Evolutionary conservation across 352 stramenopile genomes (phyloP).

Genomic region (Globisporangium canariense): DNA sequence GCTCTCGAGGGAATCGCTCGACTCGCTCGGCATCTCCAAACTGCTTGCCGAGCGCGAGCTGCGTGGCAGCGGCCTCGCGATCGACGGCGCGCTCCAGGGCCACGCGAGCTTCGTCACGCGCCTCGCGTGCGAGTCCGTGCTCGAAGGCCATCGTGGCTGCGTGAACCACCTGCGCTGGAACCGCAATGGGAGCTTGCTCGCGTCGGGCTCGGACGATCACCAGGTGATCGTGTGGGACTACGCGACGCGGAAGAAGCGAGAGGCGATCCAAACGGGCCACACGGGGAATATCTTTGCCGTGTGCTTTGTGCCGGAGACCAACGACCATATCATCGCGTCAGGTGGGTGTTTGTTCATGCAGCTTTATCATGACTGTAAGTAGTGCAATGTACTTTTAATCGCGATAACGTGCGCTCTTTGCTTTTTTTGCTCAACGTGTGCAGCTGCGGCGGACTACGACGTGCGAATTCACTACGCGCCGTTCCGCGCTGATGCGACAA

Average conservation of each 20-base stretch:
- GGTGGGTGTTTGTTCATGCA: conserved; percentile 7
- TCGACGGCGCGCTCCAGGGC: conserved; percentile 45
- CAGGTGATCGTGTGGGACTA: conserved; percentile 83
- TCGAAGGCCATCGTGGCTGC: conserved; percentile 64
- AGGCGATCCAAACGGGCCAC: conserved; percentile 74
- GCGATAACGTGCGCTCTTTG: background rate
- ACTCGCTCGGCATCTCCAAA: conserved; percentile 21
- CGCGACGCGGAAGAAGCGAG: conserved; percentile 35
- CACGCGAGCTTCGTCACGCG: conserved; percentile 60
- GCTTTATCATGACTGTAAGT: background rate
- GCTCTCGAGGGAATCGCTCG: background rate
- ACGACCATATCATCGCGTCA: conserved; percentile 77
- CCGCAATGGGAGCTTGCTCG: conserved; percentile 52
- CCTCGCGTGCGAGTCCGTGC: conserved; percentile 47
- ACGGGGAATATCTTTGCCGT: conserved; percentile 86
- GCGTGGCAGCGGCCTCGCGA: conserved; percentile 39
- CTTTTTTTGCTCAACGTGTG: background rate
- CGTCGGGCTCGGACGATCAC: conserved; percentile 83
- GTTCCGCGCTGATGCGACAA: conserved; percentile 59
- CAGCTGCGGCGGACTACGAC: conserved; percentile 75
- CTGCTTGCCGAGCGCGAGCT: conserved; percentile 57
- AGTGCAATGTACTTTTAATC: background rate
- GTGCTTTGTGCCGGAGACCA: conserved; percentile 77
- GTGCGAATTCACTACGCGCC: conserved; percentile 86
- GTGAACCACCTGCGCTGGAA: conserved; percentile 89